phyloP scores from a whole-genome alignment of 2,329 filamentous ascomycete genomes.

The Aspergillus novoparasiticus region DNA sequence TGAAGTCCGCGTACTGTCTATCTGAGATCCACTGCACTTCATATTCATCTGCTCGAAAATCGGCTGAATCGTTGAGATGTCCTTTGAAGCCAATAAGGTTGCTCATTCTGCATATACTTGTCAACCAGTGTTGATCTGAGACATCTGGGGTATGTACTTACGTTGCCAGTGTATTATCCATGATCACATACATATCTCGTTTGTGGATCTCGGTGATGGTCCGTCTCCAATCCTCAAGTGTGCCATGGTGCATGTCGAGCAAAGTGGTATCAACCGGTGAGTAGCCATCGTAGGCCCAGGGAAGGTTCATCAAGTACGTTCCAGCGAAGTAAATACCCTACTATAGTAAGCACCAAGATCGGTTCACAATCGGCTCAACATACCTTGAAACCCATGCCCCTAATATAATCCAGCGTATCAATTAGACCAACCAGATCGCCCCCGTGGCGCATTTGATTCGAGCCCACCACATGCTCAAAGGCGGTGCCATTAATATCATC shows the following conservation, averaged over 20 bases:
- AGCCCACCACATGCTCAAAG: slow-evolving; percentile 63
- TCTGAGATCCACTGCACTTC: slow-evolving; percentile 59
- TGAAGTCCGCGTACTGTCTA: slow-evolving; percentile 62
- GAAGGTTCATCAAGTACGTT: slow-evolving; percentile 64
- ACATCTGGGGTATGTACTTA: slow-evolving; percentile 31
- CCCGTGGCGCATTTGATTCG: slow-evolving; percentile 65
- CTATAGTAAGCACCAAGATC: not conserved
- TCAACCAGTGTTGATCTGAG: not conserved
- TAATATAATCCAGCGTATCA: slow-evolving; percentile 65
- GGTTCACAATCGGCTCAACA: not conserved
- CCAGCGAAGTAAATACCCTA: slow-evolving; percentile 65
- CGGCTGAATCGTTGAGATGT: slow-evolving; percentile 60
- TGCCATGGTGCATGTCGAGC: slow-evolving; percentile 64
- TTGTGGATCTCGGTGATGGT: slow-evolving; percentile 62
- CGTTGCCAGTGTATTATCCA: slow-evolving; percentile 69
- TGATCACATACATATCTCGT: slow-evolving; percentile 65
- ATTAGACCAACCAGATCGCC: slow-evolving; percentile 61
- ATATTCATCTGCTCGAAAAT: slow-evolving; percentile 59
- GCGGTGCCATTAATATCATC: slow-evolving; percentile 63
- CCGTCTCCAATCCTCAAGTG: slow-evolving; percentile 60
- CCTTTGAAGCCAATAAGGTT: slow-evolving; percentile 66
- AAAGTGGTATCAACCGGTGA: slow-evolving; percentile 63
- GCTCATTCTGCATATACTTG: slow-evolving; percentile 44
- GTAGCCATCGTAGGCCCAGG: slow-evolving; percentile 67
- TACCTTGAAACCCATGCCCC: slow-evolving; percentile 66